Evolutionary conservation across 1,139 yeast species (phyloP).

Genomic region (Torulaspora pretoriensis): DNA sequence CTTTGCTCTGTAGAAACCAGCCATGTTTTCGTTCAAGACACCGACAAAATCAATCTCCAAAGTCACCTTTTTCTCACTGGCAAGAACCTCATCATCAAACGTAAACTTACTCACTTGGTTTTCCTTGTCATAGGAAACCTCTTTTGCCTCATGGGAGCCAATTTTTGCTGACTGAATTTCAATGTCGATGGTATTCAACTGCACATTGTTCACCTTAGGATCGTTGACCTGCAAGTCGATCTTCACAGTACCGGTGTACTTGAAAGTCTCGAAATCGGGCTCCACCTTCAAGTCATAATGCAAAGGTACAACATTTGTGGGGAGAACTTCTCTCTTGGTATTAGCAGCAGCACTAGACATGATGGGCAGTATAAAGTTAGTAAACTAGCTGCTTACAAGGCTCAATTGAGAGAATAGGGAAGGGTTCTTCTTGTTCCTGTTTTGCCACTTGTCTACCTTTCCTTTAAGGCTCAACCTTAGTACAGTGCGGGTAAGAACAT

Average conservation of each 20-base stretch:
- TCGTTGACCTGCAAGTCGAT: conserved; percentile 64
- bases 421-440: background rate
- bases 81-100: conserved; percentile 46
- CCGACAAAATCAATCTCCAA: conserved; percentile 64
- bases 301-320: conserved; percentile 64
- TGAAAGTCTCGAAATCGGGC: conserved; percentile 68
- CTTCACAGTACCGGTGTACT: conserved; percentile 60
- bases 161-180: conserved; percentile 53
- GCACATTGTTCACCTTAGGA: conserved; percentile 23
- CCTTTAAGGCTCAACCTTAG: background rate
- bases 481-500: conserved; percentile 4
- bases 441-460: conserved; percentile 8
- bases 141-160: conserved; percentile 33
- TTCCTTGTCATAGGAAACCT: conserved; percentile 46
- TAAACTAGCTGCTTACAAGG: background rate
- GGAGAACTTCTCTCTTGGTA: conserved; percentile 57
- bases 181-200: conserved; percentile 60
- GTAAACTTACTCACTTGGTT: conserved; percentile 62
- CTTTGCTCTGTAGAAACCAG: conserved; percentile 76
- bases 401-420: background rate
- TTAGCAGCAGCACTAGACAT: conserved; percentile 13
- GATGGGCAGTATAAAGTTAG: conserved; percentile 3
- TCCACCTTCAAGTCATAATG: conserved; percentile 70
- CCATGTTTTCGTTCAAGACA: conserved; percentile 68
- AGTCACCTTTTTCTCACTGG: conserved; percentile 36